These are phyloP conservation scores for Chaetomium cochliodes DNA, from an alignment of 495 filamentous ascomycete species.

Conservation along the genomic window DNA sequence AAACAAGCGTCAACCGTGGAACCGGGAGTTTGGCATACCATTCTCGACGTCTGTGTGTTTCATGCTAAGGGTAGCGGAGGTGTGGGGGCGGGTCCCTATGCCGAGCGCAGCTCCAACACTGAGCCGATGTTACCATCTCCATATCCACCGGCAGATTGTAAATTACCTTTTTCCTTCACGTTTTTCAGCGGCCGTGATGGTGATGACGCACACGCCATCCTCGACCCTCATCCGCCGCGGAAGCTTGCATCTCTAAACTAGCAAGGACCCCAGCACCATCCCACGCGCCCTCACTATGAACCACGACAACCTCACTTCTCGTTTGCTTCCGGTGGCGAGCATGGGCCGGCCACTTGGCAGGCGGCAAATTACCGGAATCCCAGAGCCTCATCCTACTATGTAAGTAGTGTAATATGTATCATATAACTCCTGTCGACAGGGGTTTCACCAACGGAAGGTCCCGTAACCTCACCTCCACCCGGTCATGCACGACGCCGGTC, in stretches of 20 bases:
- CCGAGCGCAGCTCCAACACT: background rate
- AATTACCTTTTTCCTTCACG: background rate
- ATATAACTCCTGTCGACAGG: background rate
- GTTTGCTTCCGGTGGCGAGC: conserved; percentile 16
- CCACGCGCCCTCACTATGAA: conserved; percentile 2
- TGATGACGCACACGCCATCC: background rate
- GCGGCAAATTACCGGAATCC: conserved; percentile 34
- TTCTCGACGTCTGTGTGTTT: background rate
- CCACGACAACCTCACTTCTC: conserved; percentile 11
- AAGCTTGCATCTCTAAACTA: background rate
- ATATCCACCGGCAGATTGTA: background rate
- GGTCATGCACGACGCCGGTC: background rate
- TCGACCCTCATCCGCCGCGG: background rate
- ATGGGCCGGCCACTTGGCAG: conserved; percentile 34
- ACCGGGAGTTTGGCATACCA: conserved; percentile 2
- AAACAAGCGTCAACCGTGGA: background rate
- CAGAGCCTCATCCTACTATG: conserved; percentile 20
- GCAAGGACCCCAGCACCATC: background rate
- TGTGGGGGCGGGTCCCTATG: conserved; percentile 18
- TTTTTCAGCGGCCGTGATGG: background rate
- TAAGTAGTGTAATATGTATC: too few species aligned
- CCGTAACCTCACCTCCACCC: background rate
- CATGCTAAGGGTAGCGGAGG: background rate
- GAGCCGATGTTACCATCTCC: conserved; percentile 4
- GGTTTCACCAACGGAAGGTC: conserved; percentile 5